Percentiles rank a stretch among this genome's conserved stretches.
These are phyloP conservation scores for Diddensiella transvaalensis DNA, from an alignment of 805 yeast species.

Conservation along the genomic window DNA sequence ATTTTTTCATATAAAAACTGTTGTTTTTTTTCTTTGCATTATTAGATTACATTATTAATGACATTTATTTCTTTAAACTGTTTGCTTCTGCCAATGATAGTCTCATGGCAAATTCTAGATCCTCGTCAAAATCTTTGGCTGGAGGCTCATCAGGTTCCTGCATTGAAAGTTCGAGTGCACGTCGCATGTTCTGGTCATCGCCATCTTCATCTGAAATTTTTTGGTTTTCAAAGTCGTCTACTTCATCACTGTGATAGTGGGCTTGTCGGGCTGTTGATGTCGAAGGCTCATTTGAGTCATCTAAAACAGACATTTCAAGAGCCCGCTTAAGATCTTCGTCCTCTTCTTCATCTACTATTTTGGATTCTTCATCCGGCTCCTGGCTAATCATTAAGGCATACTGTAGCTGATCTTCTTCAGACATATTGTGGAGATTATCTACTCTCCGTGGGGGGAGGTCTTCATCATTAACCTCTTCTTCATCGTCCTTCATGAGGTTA, in stretches of 20 bases:
- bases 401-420: constrained; percentile 32
- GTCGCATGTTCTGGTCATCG: constrained; percentile 12
- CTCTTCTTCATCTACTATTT: constrained; percentile 8
- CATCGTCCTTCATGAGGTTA: constrained; percentile 25
- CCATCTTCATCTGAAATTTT: constrained; percentile 1
- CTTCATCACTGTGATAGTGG: neutral
- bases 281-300: neutral
- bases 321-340: constrained; percentile 28
- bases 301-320: constrained; percentile 21
- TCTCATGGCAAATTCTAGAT: constrained; percentile 11
- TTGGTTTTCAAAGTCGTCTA: constrained; percentile 3
- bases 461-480: constrained; percentile 19
- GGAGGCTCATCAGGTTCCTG: neutral
- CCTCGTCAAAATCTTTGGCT: constrained; percentile 1
- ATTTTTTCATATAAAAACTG: neutral
- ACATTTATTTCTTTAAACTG: neutral
- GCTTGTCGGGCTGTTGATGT: neutral
- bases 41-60: neutral
- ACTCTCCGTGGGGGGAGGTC: constrained; percentile 16
- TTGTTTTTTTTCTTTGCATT: neutral
- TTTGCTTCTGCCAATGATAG: constrained; percentile 10
- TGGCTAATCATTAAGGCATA: constrained; percentile 33
- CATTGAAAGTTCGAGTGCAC: constrained; percentile 20
- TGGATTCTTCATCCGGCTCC: constrained; percentile 10
- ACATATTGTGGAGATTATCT: constrained; percentile 19